Evolutionary conservation across 2,329 filamentous ascomycete species (phyloP).

Genomic region (Epichloe hybrida): DNA sequence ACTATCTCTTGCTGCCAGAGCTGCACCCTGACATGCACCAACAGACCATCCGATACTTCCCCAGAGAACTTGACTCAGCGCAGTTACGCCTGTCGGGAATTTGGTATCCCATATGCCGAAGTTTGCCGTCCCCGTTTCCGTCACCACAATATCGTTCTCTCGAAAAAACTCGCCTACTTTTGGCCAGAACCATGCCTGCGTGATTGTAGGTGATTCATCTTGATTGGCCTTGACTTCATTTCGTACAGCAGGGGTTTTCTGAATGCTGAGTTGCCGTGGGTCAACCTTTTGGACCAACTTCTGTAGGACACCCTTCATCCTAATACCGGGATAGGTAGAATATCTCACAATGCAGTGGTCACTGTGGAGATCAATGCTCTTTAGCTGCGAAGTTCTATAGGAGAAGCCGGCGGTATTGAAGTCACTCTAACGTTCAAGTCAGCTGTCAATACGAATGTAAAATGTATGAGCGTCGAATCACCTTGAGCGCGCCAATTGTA

Average conservation of each 20-base stretch:
- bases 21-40: conserved; percentile 49
- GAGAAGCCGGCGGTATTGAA: conserved; percentile 78
- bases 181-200: conserved; percentile 67
- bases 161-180: conserved; percentile 62
- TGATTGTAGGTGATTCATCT: conserved; percentile 36
- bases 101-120: conserved; percentile 79
- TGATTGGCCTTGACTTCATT: conserved; percentile 33
- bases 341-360: conserved; percentile 60
- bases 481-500: conserved; percentile 50
- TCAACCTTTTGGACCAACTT: conserved; percentile 52
- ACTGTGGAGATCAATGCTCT: conserved; percentile 71
- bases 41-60: conserved; percentile 51
- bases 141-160: conserved; percentile 64
- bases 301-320: conserved; percentile 64
- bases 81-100: conserved; percentile 65
- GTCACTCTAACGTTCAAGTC: conserved; percentile 39
- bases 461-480: conserved; percentile 3
- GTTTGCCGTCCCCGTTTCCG: conserved; percentile 78
- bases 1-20: conserved; percentile 58
- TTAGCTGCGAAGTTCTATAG: conserved; percentile 62
- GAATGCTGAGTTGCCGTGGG: conserved; percentile 41
- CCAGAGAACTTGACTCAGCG: conserved; percentile 69
- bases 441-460: not conserved
- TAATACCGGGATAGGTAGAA: conserved; percentile 63
- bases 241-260: conserved; percentile 37